Evolutionary conservation across 345 rosid species (phyloP).

Genomic region (Brassica carinata): DNA sequence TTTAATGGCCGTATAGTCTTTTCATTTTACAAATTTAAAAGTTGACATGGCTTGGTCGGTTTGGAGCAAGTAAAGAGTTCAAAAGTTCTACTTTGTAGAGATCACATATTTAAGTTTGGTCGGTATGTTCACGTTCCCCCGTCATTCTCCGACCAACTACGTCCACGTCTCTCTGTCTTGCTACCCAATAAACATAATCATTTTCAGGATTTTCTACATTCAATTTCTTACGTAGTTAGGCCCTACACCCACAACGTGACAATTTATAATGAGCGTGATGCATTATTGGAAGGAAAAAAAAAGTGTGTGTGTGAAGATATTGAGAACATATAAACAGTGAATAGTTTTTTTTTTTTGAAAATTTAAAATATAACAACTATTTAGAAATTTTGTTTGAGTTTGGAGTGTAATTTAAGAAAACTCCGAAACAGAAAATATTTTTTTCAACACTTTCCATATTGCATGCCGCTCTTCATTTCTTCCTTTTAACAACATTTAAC

Average conservation of each 20-base stretch:
- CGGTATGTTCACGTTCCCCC: constrained; percentile 33
- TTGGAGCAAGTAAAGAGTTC: constrained; percentile 23
- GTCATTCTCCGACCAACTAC: constrained; percentile 35
- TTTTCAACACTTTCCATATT: neutral
- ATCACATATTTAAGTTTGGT: constrained; percentile 36
- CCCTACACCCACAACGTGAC: constrained; percentile 27
- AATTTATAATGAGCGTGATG: neutral
- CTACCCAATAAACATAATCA: constrained; percentile 22
- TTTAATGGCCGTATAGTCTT: neutral
- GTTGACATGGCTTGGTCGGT: constrained; percentile 30
- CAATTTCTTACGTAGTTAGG: constrained; percentile 25
- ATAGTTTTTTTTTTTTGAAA: neutral
- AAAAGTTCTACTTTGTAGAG: constrained; percentile 19
- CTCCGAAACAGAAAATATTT: neutral
- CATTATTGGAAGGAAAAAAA: too few species aligned
- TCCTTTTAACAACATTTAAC: neutral
- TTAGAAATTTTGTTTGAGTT: neutral
- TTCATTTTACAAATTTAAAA: neutral
- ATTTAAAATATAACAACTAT: neutral
- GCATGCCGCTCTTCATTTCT: neutral
- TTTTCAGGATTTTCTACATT: constrained; percentile 18
- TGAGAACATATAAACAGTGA: neutral
- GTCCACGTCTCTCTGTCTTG: constrained; percentile 28
- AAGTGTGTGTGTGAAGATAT: neutral
- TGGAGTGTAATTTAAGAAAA: neutral